Evolutionary conservation across 495 filamentous ascomycete species (phyloP), one percentile per base, ranked within the genome.

Genomic region (Corynascus novoguineensis): DNA sequence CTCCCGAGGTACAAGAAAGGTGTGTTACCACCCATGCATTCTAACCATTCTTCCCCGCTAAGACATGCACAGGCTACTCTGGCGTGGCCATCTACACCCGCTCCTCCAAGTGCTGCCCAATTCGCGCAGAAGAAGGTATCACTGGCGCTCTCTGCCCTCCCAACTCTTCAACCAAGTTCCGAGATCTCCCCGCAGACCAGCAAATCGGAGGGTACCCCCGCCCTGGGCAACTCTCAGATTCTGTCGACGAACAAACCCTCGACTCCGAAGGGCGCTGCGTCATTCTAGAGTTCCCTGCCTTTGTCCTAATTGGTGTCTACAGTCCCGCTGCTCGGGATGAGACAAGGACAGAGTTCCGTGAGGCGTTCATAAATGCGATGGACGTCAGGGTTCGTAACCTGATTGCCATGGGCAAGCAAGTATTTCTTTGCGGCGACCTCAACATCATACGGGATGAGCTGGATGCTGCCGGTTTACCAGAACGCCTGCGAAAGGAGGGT

Each of bases 81-180:
- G 93, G 93, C 2, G 90, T 98, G 2, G 93, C 87, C 12, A 89
- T 98, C 19, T 98, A 97, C 70, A 96, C 90, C 2, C 83, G 92
- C n/a, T 89, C 91, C 66, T 82, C 88, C 4, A 85, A 83, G 51
- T 97, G 93, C 68, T 83, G 84, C 17, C 93, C 93, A 0, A 90
- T 98, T 14, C 83, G 86, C 42, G 92, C 91, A 3, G 93, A 98
- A 73, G 93, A 97, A 76, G 93, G 93, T 27, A 82, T 98, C 53
- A 87, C 88, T 4, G 93, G 93, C 9, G 75, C 89, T 11, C 80
- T 97, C 25, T 84, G 81, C 31, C 84, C 89, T 2, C 90, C 90
- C 3, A 87, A 84, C 62, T 88, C 87, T 1, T 78, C 84, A 6
- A 82, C 77, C n/a, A 76, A 79, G 15, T 98, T 90, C 68, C 80